Evolutionary conservation across 495 filamentous ascomycete genomes (phyloP).

Genomic region (Penicillium canariense): DNA sequence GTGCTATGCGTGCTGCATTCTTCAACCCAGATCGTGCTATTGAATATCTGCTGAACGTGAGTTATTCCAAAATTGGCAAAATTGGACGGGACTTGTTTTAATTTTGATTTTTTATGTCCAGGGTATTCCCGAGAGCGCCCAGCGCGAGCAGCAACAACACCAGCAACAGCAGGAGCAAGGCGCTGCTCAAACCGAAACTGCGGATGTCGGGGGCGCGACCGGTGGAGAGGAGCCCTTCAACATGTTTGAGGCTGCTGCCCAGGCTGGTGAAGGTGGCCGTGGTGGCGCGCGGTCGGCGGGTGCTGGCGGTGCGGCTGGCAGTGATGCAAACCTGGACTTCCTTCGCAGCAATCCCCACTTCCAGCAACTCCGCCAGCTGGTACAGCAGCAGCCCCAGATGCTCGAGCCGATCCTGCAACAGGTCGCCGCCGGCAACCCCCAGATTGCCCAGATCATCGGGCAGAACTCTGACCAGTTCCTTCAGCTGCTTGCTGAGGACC

Average conservation of each 20-base stretch:
- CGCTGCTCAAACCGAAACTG: constrained; percentile 29
- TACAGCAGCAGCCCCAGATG: constrained; percentile 97
- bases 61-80: too few relatives aligned
- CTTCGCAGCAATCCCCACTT: constrained; percentile 96
- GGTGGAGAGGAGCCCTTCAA: constrained; percentile 73
- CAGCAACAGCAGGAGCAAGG: constrained; percentile 21
- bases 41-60: constrained; percentile 86
- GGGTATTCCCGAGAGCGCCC: constrained; percentile 86
- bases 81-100: background rate
- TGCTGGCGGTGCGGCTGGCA: constrained; percentile 49
- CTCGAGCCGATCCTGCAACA: constrained; percentile 96
- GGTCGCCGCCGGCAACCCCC: constrained; percentile 92
- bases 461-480: constrained; percentile 91
- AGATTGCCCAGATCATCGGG: constrained; percentile 86
- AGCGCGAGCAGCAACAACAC: constrained; percentile 62
- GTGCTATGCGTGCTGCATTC: constrained; percentile 92
- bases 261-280: constrained; percentile 60
- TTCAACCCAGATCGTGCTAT: constrained; percentile 97
- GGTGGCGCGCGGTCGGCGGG: constrained; percentile 49
- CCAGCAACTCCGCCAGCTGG: constrained; percentile 93
- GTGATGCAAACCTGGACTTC: constrained; percentile 80
- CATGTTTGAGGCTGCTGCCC: constrained; percentile 90
- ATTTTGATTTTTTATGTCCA: constrained; percentile 32
- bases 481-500: constrained; percentile 78
- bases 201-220: constrained; percentile 36